Conservation (phyloP, 129 eudicot species). For the Dittrichia graveolens region DNA sequence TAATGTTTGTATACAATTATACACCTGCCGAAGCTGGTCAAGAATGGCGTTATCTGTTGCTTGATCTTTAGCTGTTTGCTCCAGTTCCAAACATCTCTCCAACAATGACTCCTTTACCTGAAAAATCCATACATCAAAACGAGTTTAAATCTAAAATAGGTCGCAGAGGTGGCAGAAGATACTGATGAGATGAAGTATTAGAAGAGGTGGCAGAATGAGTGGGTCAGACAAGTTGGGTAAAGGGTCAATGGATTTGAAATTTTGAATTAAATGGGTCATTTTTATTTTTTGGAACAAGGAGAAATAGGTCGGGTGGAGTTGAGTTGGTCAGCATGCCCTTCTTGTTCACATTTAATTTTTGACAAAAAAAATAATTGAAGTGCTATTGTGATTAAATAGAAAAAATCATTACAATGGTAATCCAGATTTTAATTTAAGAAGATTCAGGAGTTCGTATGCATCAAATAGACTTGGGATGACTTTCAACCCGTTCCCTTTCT, state of each 20-base stretch:
- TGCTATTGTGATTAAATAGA: neutral
- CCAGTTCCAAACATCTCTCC: constrained; percentile 72
- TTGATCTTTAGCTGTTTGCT: constrained; percentile 93
- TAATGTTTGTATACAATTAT: constrained; percentile 1
- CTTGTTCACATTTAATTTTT: neutral
- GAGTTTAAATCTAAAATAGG: neutral
- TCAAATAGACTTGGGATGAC: neutral
- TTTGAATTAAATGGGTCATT: neutral
- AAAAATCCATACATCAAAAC: constrained; percentile 14
- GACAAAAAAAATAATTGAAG: neutral
- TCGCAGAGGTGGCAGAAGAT: neutral
- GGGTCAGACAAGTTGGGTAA: neutral
- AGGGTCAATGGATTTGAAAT: neutral
- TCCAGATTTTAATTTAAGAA: neutral
- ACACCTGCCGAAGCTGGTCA: constrained; percentile 80
- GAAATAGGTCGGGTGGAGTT: neutral
- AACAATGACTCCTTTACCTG: constrained; percentile 80
- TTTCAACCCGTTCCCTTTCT: neutral
- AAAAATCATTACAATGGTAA: neutral
- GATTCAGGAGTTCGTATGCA: neutral
- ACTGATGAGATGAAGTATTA: neutral
- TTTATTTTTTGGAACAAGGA: neutral
- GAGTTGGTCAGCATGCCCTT: neutral
- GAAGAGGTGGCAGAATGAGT: constrained; percentile 2
- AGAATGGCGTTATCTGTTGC: constrained; percentile 92